Evolutionary conservation across 306 rosid species (phyloP).

Genomic region (Medicago truncatula): DNA sequence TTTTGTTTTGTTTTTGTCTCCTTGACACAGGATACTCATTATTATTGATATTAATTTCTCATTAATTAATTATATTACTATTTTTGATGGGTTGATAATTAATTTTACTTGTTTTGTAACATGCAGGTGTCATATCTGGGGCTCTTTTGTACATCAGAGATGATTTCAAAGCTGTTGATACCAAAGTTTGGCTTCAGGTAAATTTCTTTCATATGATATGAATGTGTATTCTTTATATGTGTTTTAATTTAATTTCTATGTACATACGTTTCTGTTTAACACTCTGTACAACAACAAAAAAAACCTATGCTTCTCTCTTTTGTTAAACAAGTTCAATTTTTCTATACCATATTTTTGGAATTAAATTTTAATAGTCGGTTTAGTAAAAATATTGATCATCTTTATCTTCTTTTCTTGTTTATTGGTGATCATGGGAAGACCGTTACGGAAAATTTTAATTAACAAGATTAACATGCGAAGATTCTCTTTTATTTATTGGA

Average conservation of each 20-base stretch:
- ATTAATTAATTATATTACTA: too few relatives aligned
- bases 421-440: conserved; percentile 10
- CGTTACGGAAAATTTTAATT: too few relatives aligned
- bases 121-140: conserved; percentile 68
- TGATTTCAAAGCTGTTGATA: conserved; percentile 56
- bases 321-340: background rate
- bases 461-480: too few relatives aligned
- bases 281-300: background rate
- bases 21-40: too few relatives aligned
- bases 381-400: background rate
- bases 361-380: background rate
- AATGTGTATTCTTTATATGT: too few relatives aligned
- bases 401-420: background rate
- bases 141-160: conserved; percentile 69
- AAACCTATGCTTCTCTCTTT: too few relatives aligned
- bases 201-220: background rate
- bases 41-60: too few relatives aligned
- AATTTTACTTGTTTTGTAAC: background rate
- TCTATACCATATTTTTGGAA: background rate
- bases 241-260: too few relatives aligned
- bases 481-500: background rate
- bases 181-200: conserved; percentile 60
- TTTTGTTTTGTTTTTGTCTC: too few relatives aligned
- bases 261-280: background rate
- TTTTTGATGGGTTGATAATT: too few relatives aligned